phyloP scores from a whole-genome alignment of 73 alveolate genomes.

The Stentor coeruleus region DNA sequence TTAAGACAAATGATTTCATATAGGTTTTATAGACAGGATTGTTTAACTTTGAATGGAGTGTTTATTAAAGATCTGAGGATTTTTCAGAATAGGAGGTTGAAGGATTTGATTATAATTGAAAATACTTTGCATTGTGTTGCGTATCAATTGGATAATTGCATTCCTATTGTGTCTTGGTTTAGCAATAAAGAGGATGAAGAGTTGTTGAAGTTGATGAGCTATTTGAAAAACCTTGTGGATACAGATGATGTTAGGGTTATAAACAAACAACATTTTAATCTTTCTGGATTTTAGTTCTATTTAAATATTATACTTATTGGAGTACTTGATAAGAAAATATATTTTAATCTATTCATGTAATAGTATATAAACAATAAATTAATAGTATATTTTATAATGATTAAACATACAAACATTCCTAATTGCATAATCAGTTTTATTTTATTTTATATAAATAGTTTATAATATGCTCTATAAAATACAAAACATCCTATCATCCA shows the following conservation, averaged over 20 bases:
- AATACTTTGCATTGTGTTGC: constrained; percentile 42
- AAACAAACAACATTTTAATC: constrained; percentile 18
- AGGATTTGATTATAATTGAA: constrained; percentile 37
- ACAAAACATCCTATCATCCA: no score
- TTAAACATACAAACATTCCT: no score
- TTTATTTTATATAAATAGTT: no score
- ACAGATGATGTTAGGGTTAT: constrained; percentile 43
- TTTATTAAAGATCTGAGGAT: constrained; percentile 30
- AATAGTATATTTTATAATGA: no score
- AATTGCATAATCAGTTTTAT: no score
- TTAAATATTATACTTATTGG: no score
- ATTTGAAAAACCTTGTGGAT: constrained; percentile 33
- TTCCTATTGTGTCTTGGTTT: constrained; percentile 39
- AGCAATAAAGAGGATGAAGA: constrained; percentile 45
- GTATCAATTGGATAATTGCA: constrained; percentile 43
- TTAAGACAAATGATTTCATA: constrained; percentile 28
- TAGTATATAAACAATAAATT: no score
- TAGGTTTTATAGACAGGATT: constrained; percentile 66
- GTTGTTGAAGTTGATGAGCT: constrained; percentile 34
- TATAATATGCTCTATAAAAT: no score
- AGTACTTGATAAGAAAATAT: no score
- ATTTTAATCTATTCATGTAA: no score
- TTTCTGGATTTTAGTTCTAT: not conserved
- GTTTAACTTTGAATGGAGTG: constrained; percentile 41
- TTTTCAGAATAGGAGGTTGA: constrained; percentile 34